Evolutionary conservation across 139 green algal genomes (phyloP).

Genomic region (Tetraselmis striata): DNA sequence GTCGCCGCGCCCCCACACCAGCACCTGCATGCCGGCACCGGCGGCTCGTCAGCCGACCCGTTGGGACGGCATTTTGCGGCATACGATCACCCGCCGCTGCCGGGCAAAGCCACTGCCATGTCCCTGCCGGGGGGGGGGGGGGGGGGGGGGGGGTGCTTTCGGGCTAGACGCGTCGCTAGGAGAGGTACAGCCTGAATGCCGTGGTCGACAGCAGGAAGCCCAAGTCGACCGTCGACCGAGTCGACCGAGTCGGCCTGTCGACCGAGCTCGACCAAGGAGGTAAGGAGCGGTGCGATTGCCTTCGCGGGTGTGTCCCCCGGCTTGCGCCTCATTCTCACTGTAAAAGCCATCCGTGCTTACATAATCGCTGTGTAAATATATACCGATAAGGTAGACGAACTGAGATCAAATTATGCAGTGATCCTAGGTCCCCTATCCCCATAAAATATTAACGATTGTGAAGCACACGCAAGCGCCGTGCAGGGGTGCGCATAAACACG

Average conservation of each 20-base stretch:
- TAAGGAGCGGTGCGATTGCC: no score
- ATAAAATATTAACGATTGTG: no score
- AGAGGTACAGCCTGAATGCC: constrained; percentile 1
- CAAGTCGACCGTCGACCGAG: not conserved
- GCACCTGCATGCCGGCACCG: constrained; percentile 14
- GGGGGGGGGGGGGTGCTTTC: not conserved
- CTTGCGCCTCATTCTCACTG: no score
- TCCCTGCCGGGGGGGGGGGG: not conserved
- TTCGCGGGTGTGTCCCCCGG: no score
- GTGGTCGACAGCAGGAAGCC: not conserved
- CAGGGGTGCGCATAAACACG: no score
- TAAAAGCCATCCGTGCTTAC: no score
- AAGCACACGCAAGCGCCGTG: no score
- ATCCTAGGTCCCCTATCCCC: no score
- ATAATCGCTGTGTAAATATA: no score
- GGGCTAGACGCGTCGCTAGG: not conserved
- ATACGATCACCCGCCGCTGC: not conserved
- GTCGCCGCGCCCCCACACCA: constrained; percentile 37
- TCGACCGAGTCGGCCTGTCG: constrained; percentile 1
- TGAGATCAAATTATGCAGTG: no score
- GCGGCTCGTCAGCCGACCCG: not conserved
- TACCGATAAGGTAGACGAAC: no score
- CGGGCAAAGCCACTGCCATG: not conserved
- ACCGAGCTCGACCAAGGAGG: no score
- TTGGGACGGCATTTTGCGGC: not conserved